Conservation (phyloP, 1,284 basidiomycete species). For the Hypsizygus ulmarius region DNA sequence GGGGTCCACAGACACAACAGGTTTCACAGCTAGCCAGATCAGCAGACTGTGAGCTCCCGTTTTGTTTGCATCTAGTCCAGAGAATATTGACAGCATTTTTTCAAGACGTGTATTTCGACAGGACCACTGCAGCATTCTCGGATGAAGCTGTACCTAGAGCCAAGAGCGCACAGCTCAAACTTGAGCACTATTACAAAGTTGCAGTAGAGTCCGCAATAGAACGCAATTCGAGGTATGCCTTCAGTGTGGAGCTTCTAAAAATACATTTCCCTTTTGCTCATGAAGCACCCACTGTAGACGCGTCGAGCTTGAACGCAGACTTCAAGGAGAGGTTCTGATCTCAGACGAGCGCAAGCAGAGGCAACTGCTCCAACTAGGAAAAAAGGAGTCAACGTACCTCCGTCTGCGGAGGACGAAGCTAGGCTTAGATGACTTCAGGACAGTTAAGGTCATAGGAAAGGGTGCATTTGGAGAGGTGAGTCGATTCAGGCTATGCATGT, state of each 20-base stretch:
- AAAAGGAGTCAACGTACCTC: conserved; percentile 83
- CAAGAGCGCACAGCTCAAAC: conserved; percentile 85
- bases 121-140: conserved; percentile 67
- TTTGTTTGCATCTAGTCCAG: neutral
- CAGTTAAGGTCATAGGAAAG: conserved; percentile 94
- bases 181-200: conserved; percentile 91
- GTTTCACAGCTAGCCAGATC: conserved; percentile 22
- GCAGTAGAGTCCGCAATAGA: conserved; percentile 91
- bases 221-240: conserved; percentile 71
- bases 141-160: conserved; percentile 77
- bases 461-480: conserved; percentile 89
- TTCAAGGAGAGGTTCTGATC: conserved; percentile 61
- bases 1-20: conserved; percentile 12
- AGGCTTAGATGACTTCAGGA: conserved; percentile 86
- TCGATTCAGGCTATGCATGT: conserved; percentile 2
- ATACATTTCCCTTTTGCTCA: neutral
- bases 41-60: conserved; percentile 30
- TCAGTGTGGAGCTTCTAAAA: neutral
- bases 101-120: conserved; percentile 79
- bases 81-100: conserved; percentile 6
- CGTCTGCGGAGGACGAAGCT: conserved; percentile 73
- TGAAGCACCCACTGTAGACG: conserved; percentile 48
- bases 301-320: conserved; percentile 78
- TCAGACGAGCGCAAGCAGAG: conserved; percentile 79
- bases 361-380: conserved; percentile 78